Percentiles rank a stretch among this genome's conserved stretches.
Conservation (phyloP, 371 early-diverging fungal genomes). For the Apophysomyces variabilis region DNA sequence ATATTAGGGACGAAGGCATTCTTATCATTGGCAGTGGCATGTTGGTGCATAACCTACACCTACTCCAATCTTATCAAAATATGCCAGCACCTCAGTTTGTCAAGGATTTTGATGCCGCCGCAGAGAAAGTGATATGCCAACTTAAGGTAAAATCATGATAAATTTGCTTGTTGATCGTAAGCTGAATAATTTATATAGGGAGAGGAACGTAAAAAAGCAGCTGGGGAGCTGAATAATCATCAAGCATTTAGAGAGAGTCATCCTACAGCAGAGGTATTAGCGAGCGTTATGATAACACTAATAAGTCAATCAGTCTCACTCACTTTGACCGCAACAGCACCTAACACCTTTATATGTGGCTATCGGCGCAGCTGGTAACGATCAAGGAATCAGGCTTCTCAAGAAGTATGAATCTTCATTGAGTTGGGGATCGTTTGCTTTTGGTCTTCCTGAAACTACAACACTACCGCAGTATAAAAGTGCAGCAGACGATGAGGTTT, state of each 20-base stretch:
- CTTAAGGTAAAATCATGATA: slow-evolving; percentile 16
- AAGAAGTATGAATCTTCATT: slow-evolving; percentile 25
- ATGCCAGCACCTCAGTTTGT: slow-evolving; percentile 32
- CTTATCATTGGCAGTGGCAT: slow-evolving; percentile 64
- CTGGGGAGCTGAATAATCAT: slow-evolving; percentile 21
- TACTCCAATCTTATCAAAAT: slow-evolving; percentile 34
- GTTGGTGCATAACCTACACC: slow-evolving; percentile 61
- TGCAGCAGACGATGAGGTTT: too few relatives aligned
- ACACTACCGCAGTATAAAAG: slow-evolving; percentile 3
- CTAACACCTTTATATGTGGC: slow-evolving; percentile 39
- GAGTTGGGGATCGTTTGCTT: slow-evolving; percentile 29
- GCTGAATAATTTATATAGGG: slow-evolving; percentile 20
- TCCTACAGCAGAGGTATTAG: slow-evolving; percentile 34
- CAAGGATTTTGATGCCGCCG: slow-evolving; percentile 26
- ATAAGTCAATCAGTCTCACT: background rate
- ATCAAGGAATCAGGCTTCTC: slow-evolving; percentile 26
- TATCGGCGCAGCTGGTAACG: slow-evolving; percentile 32
- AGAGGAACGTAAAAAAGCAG: slow-evolving; percentile 24
- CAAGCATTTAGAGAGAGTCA: slow-evolving; percentile 29
- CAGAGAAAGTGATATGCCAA: slow-evolving; percentile 20
- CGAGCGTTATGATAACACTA: background rate
- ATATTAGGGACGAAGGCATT: slow-evolving; percentile 48
- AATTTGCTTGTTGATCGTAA: background rate
- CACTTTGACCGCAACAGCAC: slow-evolving; percentile 16
- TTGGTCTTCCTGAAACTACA: slow-evolving; percentile 22